phyloP scores from a whole-genome alignment of 257 asterid genomes.

The Plantago ovata region DNA sequence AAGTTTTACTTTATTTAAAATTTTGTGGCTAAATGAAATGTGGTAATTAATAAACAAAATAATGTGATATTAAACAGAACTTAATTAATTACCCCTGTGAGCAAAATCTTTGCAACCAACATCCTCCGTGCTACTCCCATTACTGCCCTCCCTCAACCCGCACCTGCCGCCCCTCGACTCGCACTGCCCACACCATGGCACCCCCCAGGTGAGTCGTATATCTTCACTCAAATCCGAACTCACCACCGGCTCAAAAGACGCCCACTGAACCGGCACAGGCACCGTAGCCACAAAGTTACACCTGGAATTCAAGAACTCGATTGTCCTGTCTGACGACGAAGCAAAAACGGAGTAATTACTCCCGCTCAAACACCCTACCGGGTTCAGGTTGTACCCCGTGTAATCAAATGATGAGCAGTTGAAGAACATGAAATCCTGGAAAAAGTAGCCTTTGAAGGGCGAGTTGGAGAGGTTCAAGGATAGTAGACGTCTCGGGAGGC shows the following conservation, averaged over 20 bases:
- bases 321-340: background rate
- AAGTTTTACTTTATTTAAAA: no score
- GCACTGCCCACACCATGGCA: background rate
- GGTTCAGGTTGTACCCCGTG: background rate
- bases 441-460: slow-evolving; percentile 5
- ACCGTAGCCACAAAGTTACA: background rate
- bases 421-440: slow-evolving; percentile 18
- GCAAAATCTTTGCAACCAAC: slow-evolving; percentile 31
- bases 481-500: slow-evolving; percentile 24
- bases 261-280: slow-evolving; percentile 2
- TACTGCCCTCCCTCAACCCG: slow-evolving; percentile 30
- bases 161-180: slow-evolving; percentile 24
- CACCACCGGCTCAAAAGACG: background rate
- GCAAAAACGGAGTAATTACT: slow-evolving; percentile 4
- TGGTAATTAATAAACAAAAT: no score
- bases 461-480: slow-evolving; percentile 14
- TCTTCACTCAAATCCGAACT: background rate
- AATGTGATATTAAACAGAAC: background rate
- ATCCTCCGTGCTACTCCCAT: slow-evolving; percentile 12
- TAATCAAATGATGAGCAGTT: slow-evolving; percentile 2
- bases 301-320: background rate
- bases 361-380: slow-evolving; percentile 7
- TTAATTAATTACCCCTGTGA: slow-evolving; percentile 27
- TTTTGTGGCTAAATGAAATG: no score
- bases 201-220: slow-evolving; percentile 1